phyloP scores from a whole-genome alignment of 2,329 filamentous ascomycete genomes.

The Emydomyces testavorans region DNA sequence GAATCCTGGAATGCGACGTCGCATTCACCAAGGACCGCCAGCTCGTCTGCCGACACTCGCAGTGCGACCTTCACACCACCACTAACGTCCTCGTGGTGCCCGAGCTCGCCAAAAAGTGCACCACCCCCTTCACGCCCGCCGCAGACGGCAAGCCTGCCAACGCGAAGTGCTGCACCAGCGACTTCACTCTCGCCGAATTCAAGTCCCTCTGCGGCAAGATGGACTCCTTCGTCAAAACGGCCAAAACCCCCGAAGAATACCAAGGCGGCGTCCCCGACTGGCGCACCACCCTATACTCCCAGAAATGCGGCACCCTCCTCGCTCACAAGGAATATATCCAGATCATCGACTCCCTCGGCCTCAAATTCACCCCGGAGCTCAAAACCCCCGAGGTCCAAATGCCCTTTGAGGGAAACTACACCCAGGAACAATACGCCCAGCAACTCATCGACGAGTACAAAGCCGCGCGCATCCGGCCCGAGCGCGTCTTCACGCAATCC shows the following conservation, averaged over 20 bases:
- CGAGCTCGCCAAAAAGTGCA: constrained; percentile 54
- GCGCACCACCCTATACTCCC: constrained; percentile 52
- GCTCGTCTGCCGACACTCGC: constrained; percentile 57
- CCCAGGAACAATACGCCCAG: constrained; percentile 52
- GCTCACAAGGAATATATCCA: constrained; percentile 52
- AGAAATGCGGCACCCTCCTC: constrained; percentile 48
- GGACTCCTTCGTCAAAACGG: constrained; percentile 51
- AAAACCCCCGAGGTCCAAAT: constrained; percentile 59
- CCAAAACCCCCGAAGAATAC: constrained; percentile 47
- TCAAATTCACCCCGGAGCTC: constrained; percentile 55
- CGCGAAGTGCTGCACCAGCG: constrained; percentile 59
- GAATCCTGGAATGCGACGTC: constrained; percentile 57
- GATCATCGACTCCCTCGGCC: constrained; percentile 46
- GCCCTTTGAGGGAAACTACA: constrained; percentile 55
- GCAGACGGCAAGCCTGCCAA: constrained; percentile 41
- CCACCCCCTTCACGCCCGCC: constrained; percentile 49
- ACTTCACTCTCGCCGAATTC: constrained; percentile 58
- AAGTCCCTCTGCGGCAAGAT: constrained; percentile 58
- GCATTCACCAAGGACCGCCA: constrained; percentile 53
- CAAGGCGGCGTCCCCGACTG: constrained; percentile 49
- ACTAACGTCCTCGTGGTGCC: constrained; percentile 55
- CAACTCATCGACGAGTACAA: constrained; percentile 54
- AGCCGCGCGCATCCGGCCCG: constrained; percentile 41
- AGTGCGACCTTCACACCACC: constrained; percentile 58
- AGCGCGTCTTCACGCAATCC: constrained; percentile 51